phyloP scores from a whole-genome alignment of 225 moss, liverwort and hornwort genomes.

The Rhytidiadelphus loreus region DNA sequence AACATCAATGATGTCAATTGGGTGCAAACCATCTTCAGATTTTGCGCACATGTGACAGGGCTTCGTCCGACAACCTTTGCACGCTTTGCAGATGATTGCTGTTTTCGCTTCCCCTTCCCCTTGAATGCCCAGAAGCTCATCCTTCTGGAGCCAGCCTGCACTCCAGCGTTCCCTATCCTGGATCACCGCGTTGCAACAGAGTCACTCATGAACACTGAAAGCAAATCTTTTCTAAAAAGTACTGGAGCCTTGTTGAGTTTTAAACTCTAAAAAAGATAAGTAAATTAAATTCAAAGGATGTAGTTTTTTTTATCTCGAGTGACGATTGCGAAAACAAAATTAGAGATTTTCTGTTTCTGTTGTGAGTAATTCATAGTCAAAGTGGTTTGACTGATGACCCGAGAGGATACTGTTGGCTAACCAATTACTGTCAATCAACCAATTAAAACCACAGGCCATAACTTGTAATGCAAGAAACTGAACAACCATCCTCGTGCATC shows the following conservation, averaged over 20 bases:
- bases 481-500: background rate
- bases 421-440: background rate
- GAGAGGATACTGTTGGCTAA: background rate
- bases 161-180: constrained; percentile 95
- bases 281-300: background rate
- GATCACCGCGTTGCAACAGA: background rate
- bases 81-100: constrained; percentile 58
- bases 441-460: background rate
- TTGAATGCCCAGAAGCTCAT: constrained; percentile 47
- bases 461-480: background rate
- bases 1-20: constrained; percentile 47
- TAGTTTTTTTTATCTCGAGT: too few relatives aligned
- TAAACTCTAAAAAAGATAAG: background rate
- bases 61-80: constrained; percentile 57
- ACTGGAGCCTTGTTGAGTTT: background rate
- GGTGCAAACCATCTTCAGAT: background rate
- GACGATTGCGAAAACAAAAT: background rate
- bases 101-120: constrained; percentile 22
- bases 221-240: background rate
- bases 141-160: constrained; percentile 88
- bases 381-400: background rate
- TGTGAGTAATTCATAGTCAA: background rate
- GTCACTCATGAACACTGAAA: background rate
- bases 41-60: constrained; percentile 38
- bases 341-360: background rate